Percentiles rank a stretch among this genome's conserved stretches.
phyloP scores from a whole-genome alignment of 73 alveolate genomes.

The Tetrahymena malaccensis region DNA sequence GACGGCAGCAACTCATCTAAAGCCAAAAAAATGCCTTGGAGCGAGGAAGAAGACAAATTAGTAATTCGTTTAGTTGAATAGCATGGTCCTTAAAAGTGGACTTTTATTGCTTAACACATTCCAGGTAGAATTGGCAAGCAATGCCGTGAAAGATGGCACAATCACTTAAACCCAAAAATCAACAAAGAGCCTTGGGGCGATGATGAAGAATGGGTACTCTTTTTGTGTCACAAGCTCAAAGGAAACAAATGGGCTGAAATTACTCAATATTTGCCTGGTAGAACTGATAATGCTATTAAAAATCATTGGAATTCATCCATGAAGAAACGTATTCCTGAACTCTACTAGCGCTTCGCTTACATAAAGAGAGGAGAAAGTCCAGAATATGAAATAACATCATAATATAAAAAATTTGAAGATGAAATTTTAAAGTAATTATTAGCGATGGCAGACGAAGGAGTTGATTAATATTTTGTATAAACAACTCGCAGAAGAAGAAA shows the following conservation, averaged over 20 bases:
- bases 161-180: slow-evolving; percentile 93
- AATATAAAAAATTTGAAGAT: not conserved
- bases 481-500: not conserved
- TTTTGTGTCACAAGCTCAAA: slow-evolving; percentile 70
- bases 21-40: slow-evolving; percentile 71
- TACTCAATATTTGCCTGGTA: slow-evolving; percentile 53
- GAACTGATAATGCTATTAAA: slow-evolving; percentile 72
- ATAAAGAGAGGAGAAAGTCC: not conserved
- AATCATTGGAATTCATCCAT: slow-evolving; percentile 71
- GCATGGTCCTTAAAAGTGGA: slow-evolving; percentile 96
- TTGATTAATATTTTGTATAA: not conserved
- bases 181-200: slow-evolving; percentile 92
- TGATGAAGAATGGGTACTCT: slow-evolving; percentile 96
- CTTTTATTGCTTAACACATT: slow-evolving; percentile 84
- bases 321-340: slow-evolving; percentile 55
- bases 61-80: slow-evolving; percentile 83
- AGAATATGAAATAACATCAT: not conserved
- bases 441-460: not conserved
- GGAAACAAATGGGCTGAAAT: slow-evolving; percentile 96
- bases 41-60: slow-evolving; percentile 92
- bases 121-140: slow-evolving; percentile 96
- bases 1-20: not conserved
- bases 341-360: slow-evolving; percentile 1
- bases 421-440: not conserved
- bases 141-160: slow-evolving; percentile 99